These are phyloP conservation scores for Plicaturopsis crispa DNA, from an alignment of 768 basidiomycete species.

Conservation along the genomic window DNA sequence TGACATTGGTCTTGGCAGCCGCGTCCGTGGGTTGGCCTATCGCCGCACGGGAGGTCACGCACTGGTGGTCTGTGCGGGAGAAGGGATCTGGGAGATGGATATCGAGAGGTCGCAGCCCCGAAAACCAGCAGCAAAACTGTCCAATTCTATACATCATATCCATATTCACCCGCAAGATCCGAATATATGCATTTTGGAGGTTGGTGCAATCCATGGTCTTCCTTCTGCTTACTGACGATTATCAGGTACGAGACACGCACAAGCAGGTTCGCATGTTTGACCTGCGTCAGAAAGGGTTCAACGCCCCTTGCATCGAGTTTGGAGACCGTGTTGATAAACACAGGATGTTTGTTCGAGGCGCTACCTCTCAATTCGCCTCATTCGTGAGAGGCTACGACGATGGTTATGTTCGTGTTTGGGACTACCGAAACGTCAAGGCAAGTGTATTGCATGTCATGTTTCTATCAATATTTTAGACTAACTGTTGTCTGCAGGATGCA, in stretches of 20 bases:
- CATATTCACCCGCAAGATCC: slow-evolving; percentile 36
- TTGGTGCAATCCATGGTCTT: too few species aligned
- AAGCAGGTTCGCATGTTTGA: slow-evolving; percentile 45
- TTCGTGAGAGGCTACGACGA: slow-evolving; percentile 42
- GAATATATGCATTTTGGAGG: slow-evolving; percentile 41
- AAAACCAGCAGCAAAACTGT: slow-evolving; percentile 23
- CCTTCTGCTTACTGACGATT: too few species aligned
- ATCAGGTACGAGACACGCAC: slow-evolving; percentile 44
- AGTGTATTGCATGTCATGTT: slow-evolving; percentile 8
- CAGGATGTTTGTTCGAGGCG: too few species aligned
- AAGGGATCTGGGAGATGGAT: slow-evolving; percentile 28
- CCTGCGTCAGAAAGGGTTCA: slow-evolving; percentile 29
- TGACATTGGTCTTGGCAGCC: too few species aligned
- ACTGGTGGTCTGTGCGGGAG: slow-evolving; percentile 29
- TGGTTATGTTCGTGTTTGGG: slow-evolving; percentile 37
- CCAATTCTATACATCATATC: slow-evolving; percentile 33
- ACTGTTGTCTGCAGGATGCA: slow-evolving; percentile 29
- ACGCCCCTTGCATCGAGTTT: slow-evolving; percentile 34
- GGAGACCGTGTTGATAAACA: slow-evolving; percentile 34
- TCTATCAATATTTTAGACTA: too few species aligned
- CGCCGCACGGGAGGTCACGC: too few species aligned
- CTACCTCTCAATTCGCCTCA: slow-evolving; percentile 30
- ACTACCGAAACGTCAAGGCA: slow-evolving; percentile 41
- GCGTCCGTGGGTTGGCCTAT: too few species aligned
- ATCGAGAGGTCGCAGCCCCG: slow-evolving; percentile 27